Evolutionary conservation across 2,329 filamentous ascomycete species (phyloP).

Genomic region (Penicillium digitatum): DNA sequence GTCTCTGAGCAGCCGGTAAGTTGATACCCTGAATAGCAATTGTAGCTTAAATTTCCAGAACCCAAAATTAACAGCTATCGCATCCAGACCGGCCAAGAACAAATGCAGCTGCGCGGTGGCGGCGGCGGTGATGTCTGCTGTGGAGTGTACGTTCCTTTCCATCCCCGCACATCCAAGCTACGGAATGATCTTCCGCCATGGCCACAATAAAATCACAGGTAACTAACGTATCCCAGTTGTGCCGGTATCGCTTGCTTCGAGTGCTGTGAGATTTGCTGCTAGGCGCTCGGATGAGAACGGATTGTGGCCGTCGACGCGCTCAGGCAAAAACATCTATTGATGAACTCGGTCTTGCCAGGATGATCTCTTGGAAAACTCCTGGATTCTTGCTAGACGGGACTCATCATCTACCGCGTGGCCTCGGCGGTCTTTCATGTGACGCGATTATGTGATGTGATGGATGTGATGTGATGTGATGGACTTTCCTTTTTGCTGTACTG

Average conservation of each 20-base stretch:
- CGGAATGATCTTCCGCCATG: neutral
- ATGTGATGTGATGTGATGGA: neutral
- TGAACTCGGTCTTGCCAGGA: neutral
- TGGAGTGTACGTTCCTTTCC: constrained; percentile 29
- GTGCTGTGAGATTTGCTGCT: constrained; percentile 36
- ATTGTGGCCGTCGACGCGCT: neutral
- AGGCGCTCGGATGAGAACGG: constrained; percentile 7
- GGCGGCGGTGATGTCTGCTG: constrained; percentile 32
- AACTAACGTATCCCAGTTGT: constrained; percentile 22
- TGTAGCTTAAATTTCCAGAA: neutral
- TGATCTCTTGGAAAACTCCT: neutral
- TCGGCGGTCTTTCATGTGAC: neutral
- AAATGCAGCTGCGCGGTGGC: constrained; percentile 35
- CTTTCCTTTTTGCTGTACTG: constrained; percentile 2
- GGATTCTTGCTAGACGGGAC: neutral
- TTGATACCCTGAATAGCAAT: neutral
- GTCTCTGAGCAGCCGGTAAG: constrained; percentile 32
- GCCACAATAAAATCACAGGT: neutral
- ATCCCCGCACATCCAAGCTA: no score
- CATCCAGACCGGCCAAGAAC: constrained; percentile 23
- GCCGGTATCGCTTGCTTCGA: constrained; percentile 35
- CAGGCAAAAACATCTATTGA: neutral
- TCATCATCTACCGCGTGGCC: neutral
- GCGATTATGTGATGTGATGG: neutral
- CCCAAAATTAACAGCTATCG: constrained; percentile 3